Base-by-base conservation (phyloP, 371 early-diverging fungal genomes). In the Syncephalastrum racemosum region DNA sequence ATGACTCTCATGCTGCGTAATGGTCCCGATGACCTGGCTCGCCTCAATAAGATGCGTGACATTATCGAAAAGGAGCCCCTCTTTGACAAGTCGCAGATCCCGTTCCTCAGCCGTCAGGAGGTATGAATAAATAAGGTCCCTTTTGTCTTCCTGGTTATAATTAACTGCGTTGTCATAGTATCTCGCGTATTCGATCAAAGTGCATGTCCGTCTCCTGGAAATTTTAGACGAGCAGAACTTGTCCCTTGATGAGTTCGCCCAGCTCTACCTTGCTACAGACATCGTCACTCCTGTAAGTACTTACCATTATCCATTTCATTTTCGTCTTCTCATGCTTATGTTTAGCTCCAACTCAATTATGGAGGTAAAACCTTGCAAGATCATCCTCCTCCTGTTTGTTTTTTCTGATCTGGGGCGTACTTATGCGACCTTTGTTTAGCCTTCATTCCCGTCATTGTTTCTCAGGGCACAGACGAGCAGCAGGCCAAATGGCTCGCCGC, bases 381-480 rank as follows among this genome's bases (percentile, higher is more conserved):
- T 18, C 23, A 12, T 10, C 19, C 20, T 18, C 16, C 7, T 31
- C 36, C n/a, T n/a, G 36, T 13, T 14, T 23, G 20, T 42, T 1
- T 31, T 46, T 16, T 31, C 42, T 42, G 12, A 24, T 0, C 50
- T 16, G 16, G 10, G 7, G 41, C 14, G 43, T n/a, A 41, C 27
- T 47, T 80, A 31, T 31, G 6, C 36, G 12, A 31, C 10, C 36
- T 2, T 31, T 31, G 81, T 68, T 57, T 71, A 56, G 85, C 84
- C 13, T 92, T 93, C 59, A 83, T 89, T 51, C 87, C 91, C 3
- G 84, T 89, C 53, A 80, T 93, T 47, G 69, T 82, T 55, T 73
- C 82, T 7, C 90, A 90, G 66, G 89, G 87, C 39, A 80, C 86
- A 8, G 73, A 73, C 15, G 90, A 89, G 64, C 92, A 93, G 63